Evolutionary conservation across 176 grass and related monocot species (phyloP), one percentile per base, ranked within the genome.

Genomic region (Raddia distichophylla): DNA sequence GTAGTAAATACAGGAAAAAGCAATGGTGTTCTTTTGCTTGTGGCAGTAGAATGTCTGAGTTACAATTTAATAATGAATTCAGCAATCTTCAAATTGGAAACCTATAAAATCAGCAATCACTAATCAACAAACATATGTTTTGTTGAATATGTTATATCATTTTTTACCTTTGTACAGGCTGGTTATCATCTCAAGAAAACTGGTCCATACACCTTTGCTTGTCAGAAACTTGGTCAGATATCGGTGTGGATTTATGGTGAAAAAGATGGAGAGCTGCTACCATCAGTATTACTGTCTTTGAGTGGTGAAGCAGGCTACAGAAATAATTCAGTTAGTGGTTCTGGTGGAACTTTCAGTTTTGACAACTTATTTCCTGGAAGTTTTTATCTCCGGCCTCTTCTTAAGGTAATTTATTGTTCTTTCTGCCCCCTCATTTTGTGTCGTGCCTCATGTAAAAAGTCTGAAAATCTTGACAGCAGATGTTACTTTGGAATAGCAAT

Each of bases 221-320:
- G 89, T 85, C 90, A 95, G 80, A 95, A 99, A 75, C 85, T 99
- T 80, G 87, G 96, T 87, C 91, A 95, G 85, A 95, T 99, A 80
- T 70, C 58, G 18, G 90, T 88, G 11, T 59, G 52, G 51, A 93
- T 93, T 69, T 83, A 80, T 82, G 84, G 81, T 70, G 91, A 91
- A 91, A 71, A 78, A 48, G 82, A 91, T 69, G 76, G 76, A 27
- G 89, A 94, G 71, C 68, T 83, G 17, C 76, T 95, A 68, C 96
- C 96, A 8, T 86, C 93, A 70, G 93, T 99, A 78, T 88, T 99
- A 7, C 81, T 99, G 67, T 95, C 96, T 79, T 86, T 99, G 80
- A 99, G 93, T 85, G 93, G 96, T 6, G 96, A 99, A 78, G 91
- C 91, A 86, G 93, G 93, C 20, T 99, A 95, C 87, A 86, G 96